phyloP scores from a whole-genome alignment of 768 basidiomycete genomes.

The Trametes gibbosa region DNA sequence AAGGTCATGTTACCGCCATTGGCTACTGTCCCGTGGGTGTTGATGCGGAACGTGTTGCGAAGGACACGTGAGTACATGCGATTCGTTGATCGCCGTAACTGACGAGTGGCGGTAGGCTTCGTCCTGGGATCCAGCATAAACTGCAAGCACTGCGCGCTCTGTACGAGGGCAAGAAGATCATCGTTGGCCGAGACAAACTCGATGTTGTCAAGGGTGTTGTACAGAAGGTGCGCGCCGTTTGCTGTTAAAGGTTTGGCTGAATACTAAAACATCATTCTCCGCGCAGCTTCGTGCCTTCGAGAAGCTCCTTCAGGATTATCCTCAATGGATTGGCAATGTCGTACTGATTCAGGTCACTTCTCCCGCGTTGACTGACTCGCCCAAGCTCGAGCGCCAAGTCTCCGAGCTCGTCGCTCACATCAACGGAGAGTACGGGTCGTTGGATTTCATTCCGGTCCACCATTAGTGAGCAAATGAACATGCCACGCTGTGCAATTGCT shows the following conservation, averaged over 20 bases:
- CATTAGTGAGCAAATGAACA: conserved; percentile 74
- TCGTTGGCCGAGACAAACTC: conserved; percentile 95
- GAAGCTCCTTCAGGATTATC: conserved; percentile 89
- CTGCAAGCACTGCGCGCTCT: conserved; percentile 76
- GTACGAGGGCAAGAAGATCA: conserved; percentile 97
- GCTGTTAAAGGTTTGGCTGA: too few relatives aligned
- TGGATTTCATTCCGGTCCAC: conserved; percentile 96
- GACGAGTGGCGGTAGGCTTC: conserved; percentile 40
- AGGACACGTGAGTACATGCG: conserved; percentile 57
- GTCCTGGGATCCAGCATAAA: conserved; percentile 87
- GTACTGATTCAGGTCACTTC: conserved; percentile 91
- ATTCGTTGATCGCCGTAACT: background rate
- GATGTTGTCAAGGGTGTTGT: conserved; percentile 98
- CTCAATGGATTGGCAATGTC: conserved; percentile 92
- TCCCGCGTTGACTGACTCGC: conserved; percentile 87
- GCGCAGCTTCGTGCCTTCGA: conserved; percentile 96
- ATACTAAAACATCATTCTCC: too few relatives aligned
- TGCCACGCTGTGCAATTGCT: background rate
- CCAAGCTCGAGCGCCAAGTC: conserved; percentile 90
- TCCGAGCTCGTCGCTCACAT: conserved; percentile 93
- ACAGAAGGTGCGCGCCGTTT: too few relatives aligned
- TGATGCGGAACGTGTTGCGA: conserved; percentile 85
- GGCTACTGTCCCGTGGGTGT: conserved; percentile 94
- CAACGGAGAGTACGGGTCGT: conserved; percentile 90
- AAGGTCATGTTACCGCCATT: conserved; percentile 79